phyloP scores from a whole-genome alignment of 768 basidiomycete species.

The Mrakia gelida region DNA sequence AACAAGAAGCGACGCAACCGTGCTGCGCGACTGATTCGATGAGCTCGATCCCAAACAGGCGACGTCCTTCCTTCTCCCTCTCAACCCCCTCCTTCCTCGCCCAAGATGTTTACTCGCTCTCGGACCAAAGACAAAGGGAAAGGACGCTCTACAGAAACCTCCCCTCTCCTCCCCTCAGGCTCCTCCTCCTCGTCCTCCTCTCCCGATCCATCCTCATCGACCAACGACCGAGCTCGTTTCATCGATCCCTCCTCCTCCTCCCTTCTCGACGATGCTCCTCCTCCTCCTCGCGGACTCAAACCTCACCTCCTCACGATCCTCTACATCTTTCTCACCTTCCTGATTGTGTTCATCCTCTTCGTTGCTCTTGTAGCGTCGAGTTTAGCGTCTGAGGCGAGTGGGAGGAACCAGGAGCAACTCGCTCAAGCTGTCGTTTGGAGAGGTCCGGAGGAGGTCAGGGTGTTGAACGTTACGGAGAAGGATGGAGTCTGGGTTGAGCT shows the following conservation, averaged over 20 bases:
- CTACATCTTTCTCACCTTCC: slow-evolving; percentile 33
- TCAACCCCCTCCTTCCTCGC: not conserved
- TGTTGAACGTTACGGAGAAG: slow-evolving; percentile 41
- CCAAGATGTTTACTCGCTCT: not conserved
- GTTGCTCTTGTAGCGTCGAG: slow-evolving; percentile 36
- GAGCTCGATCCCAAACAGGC: too few species aligned
- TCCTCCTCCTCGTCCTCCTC: not conserved
- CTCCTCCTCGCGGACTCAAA: slow-evolving; percentile 29
- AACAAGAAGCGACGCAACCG: too few species aligned
- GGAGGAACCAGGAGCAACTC: slow-evolving; percentile 36
- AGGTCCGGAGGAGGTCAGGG: slow-evolving; percentile 36
- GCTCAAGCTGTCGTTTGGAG: slow-evolving; percentile 38
- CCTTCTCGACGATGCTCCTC: slow-evolving; percentile 20
- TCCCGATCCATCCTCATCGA: not conserved
- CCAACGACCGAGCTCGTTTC: not conserved
- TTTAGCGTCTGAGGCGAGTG: slow-evolving; percentile 35
- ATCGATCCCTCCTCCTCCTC: not conserved
- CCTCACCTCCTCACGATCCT: slow-evolving; percentile 2
- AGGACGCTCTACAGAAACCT: not conserved
- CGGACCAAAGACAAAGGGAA: not conserved
- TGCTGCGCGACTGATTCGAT: too few species aligned
- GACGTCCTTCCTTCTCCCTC: too few species aligned
- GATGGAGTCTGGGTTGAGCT: slow-evolving; percentile 39
- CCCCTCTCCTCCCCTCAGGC: not conserved
- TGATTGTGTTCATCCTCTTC: slow-evolving; percentile 35